These are phyloP conservation scores for Ceratonia siliqua DNA, from an alignment of 306 rosid species.

Conservation along the genomic window DNA sequence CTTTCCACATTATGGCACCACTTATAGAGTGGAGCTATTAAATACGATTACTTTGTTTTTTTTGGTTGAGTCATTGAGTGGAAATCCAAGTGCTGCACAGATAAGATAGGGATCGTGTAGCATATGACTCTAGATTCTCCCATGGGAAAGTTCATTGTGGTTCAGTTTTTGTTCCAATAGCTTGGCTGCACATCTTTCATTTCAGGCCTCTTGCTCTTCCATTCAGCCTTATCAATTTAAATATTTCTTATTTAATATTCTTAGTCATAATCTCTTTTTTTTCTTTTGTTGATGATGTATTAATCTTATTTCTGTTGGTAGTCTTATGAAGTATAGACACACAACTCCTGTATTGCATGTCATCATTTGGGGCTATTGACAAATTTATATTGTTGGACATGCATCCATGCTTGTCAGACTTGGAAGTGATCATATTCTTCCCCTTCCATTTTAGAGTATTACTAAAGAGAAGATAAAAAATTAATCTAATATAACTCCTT, in stretches of 20 bases:
- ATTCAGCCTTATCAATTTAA: slow-evolving; percentile 1
- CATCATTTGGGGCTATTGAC: slow-evolving; percentile 9
- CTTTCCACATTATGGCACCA: too few species aligned
- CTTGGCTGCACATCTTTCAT: slow-evolving; percentile 20
- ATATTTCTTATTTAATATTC: slow-evolving; percentile 12
- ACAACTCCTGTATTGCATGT: too few species aligned
- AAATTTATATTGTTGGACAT: slow-evolving; percentile 25
- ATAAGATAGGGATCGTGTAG: slow-evolving; percentile 1
- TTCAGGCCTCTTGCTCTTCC: slow-evolving; percentile 23
- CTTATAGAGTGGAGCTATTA: too few species aligned
- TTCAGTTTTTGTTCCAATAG: slow-evolving; percentile 16
- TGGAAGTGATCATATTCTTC: slow-evolving; percentile 18
- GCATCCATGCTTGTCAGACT: slow-evolving; percentile 24
- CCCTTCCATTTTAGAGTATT: slow-evolving; percentile 31
- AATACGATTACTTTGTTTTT: too few species aligned
- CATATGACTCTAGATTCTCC: slow-evolving; percentile 5
- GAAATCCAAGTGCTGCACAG: too few species aligned
- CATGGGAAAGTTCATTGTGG: slow-evolving; percentile 1
- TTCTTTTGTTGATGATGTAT: not conserved
- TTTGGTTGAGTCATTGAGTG: too few species aligned
- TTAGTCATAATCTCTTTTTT: not conserved
- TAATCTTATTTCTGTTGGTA: slow-evolving; percentile 4
- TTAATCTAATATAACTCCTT: slow-evolving; percentile 43
- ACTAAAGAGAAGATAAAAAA: slow-evolving; percentile 23
- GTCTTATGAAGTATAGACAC: slow-evolving; percentile 14